phyloP scores from a whole-genome alignment of 179 eudicot genomes.

The Actinidia arguta region DNA sequence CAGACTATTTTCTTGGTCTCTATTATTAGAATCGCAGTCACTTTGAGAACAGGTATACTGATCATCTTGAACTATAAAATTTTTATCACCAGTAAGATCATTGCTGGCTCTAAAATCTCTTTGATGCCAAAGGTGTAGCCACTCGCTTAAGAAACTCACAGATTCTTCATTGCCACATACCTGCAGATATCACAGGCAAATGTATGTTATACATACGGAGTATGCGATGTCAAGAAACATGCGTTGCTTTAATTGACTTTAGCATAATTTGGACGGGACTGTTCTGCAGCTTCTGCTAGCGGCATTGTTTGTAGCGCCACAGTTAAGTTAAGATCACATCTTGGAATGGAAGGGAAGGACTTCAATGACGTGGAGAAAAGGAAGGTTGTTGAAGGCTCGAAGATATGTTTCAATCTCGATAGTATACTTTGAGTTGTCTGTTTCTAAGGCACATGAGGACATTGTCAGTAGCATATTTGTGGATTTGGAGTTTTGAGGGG shows the following conservation, averaged over 20 bases:
- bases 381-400: background rate
- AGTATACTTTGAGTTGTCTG: background rate
- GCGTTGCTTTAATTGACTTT: background rate
- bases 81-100: conserved; percentile 36
- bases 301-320: background rate
- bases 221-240: background rate
- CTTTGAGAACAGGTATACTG: conserved; percentile 46
- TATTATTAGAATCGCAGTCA: conserved; percentile 56
- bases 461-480: background rate
- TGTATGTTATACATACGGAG: background rate
- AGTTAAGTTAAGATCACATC: conserved; percentile 6
- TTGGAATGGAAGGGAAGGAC: background rate
- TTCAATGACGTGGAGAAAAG: background rate
- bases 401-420: background rate
- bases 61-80: conserved; percentile 36
- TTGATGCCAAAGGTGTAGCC: conserved; percentile 84
- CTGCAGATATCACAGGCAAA: conserved; percentile 42
- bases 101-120: conserved; percentile 51
- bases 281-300: background rate
- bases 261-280: background rate
- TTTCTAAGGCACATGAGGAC: background rate
- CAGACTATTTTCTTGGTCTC: conserved; percentile 51
- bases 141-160: conserved; percentile 78
- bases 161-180: conserved; percentile 87
- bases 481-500: background rate